Conservation (phyloP, 768 basidiomycete species). For the Termitomyces sp. region DNA sequence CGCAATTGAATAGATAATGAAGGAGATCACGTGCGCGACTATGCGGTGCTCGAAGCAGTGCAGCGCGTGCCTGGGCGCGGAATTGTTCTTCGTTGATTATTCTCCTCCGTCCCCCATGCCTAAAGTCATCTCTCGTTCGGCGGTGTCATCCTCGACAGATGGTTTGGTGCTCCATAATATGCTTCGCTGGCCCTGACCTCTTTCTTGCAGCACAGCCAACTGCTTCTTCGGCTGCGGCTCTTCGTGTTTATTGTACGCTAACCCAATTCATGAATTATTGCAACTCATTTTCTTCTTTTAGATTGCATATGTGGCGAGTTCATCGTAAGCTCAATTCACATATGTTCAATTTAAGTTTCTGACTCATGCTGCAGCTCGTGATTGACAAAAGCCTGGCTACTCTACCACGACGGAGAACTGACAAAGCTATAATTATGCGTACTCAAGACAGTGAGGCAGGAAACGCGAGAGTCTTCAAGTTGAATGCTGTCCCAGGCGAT, state of each 20-base stretch:
- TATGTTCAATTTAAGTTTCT: not conserved
- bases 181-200: not conserved
- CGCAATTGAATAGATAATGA: conserved; percentile 15
- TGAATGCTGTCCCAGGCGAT: conserved; percentile 70
- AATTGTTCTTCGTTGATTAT: conserved; percentile 5
- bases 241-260: conserved; percentile 76
- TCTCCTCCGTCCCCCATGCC: conserved; percentile 57
- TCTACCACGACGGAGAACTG: conserved; percentile 70
- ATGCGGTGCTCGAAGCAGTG: conserved; percentile 18
- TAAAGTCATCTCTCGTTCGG: conserved; percentile 87
- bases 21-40: conserved; percentile 14
- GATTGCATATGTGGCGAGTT: conserved; percentile 90
- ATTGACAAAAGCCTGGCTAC: conserved; percentile 71
- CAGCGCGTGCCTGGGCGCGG: conserved; percentile 15
- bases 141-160: conserved; percentile 84
- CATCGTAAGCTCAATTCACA: conserved; percentile 47
- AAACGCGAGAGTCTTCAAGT: conserved; percentile 76
- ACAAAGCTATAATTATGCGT: conserved; percentile 77
- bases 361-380: conserved; percentile 53
- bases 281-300: conserved; percentile 23
- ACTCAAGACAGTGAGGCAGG: conserved; percentile 56
- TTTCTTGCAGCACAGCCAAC: conserved; percentile 62
- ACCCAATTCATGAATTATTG: conserved; percentile 14
- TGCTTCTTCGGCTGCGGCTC: conserved; percentile 69
- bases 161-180: conserved; percentile 39